Conservation (phyloP, 1,284 basidiomycete species). For the Naganishia albida region DNA sequence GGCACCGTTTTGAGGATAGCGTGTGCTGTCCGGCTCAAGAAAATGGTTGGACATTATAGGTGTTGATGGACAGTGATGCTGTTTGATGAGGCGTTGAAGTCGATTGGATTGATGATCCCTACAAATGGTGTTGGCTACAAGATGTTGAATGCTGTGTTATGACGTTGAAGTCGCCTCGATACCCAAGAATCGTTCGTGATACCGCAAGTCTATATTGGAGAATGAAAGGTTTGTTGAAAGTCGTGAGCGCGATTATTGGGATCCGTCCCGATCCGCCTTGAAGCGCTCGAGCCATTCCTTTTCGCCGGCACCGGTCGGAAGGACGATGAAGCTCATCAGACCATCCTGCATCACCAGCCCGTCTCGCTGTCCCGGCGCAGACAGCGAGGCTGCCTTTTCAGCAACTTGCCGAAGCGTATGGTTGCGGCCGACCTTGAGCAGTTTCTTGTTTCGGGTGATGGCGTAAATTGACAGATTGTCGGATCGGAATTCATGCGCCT, state of each 20-base stretch:
- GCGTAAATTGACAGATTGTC: conserved; percentile 77
- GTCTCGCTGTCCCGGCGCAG: conserved; percentile 66
- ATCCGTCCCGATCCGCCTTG: conserved; percentile 57
- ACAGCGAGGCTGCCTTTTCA: conserved; percentile 58
- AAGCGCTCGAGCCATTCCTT: conserved; percentile 85
- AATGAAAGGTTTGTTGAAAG: conserved; percentile 3
- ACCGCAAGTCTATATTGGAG: conserved; percentile 17
- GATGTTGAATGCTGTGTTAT: conserved; percentile 29
- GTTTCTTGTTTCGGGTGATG: conserved; percentile 69
- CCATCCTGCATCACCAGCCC: conserved; percentile 85
- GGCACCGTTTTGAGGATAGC: no score
- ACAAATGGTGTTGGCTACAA: conserved; percentile 26
- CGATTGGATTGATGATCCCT: conserved; percentile 22
- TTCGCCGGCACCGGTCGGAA: conserved; percentile 80
- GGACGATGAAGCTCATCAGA: conserved; percentile 77
- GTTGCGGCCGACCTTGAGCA: conserved; percentile 87
- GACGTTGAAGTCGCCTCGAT: conserved; percentile 30
- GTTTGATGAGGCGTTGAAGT: conserved; percentile 21
- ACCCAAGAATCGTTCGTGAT: conserved; percentile 24
- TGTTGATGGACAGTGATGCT: conserved; percentile 3
- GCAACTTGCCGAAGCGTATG: conserved; percentile 79
- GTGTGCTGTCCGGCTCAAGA: neutral
- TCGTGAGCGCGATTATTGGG: neutral
- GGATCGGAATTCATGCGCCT: conserved; percentile 68
- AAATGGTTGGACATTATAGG: conserved; percentile 24